These are phyloP conservation scores for Exophiala sp. DNA, from an alignment of 2,329 filamentous ascomycete genomes.

Conservation along the genomic window DNA sequence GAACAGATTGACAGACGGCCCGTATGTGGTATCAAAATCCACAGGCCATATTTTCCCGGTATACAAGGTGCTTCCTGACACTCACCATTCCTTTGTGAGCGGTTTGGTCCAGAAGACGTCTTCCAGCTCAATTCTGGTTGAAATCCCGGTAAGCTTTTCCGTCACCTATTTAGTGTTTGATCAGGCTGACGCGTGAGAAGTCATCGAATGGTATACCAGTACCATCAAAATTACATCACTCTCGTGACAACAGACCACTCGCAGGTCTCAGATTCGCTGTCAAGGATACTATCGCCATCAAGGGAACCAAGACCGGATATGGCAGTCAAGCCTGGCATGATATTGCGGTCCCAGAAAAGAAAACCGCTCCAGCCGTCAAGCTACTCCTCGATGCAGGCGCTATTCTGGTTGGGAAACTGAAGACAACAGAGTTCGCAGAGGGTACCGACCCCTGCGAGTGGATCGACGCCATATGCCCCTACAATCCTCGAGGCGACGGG, in stretches of 20 bases:
- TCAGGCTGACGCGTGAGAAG: not conserved
- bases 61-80: slow-evolving; percentile 15
- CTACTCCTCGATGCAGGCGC: slow-evolving; percentile 25
- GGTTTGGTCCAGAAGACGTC: slow-evolving; percentile 9
- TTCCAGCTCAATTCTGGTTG: slow-evolving; percentile 4
- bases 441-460: slow-evolving; percentile 25
- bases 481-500: slow-evolving; percentile 39
- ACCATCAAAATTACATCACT: slow-evolving; percentile 17
- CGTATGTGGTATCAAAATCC: slow-evolving; percentile 18
- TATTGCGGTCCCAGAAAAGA: slow-evolving; percentile 13
- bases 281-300: slow-evolving; percentile 24
- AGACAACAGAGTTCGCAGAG: slow-evolving; percentile 25
- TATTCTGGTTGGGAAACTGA: slow-evolving; percentile 22
- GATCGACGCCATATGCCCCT: slow-evolving; percentile 38
- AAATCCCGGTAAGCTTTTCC: slow-evolving; percentile 7
- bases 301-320: slow-evolving; percentile 20
- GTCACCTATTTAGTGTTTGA: not conserved
- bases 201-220: slow-evolving; percentile 9
- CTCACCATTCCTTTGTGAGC: slow-evolving; percentile 21
- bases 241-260: slow-evolving; percentile 11
- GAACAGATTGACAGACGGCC: slow-evolving; percentile 13
- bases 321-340: slow-evolving; percentile 23
- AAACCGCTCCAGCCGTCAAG: slow-evolving; percentile 21
- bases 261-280: slow-evolving; percentile 23
- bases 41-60: slow-evolving; percentile 20